phyloP scores from a whole-genome alignment of 2,329 filamentous ascomycete species.

The Diaporthe nobilis region DNA sequence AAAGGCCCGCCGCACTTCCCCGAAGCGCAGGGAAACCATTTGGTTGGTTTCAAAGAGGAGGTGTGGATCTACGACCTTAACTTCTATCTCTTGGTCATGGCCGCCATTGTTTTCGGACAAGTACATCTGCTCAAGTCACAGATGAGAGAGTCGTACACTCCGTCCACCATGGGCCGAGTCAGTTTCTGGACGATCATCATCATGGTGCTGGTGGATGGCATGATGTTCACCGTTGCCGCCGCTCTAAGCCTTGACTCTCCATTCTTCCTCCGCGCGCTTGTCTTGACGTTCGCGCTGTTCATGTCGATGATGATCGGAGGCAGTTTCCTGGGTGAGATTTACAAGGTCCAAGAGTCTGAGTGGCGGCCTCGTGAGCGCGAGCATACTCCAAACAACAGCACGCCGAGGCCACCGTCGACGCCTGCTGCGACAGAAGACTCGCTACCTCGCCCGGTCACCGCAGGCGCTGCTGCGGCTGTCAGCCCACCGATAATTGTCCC shows the following conservation, averaged over 20 bases:
- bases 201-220: slow-evolving; percentile 75
- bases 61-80: slow-evolving; percentile 70
- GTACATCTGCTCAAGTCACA: slow-evolving; percentile 74
- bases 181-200: slow-evolving; percentile 74
- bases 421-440: slow-evolving; percentile 47
- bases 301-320: slow-evolving; percentile 71
- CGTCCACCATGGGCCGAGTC: slow-evolving; percentile 76
- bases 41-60: slow-evolving; percentile 73
- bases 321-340: slow-evolving; percentile 72
- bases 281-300: slow-evolving; percentile 67
- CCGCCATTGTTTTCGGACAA: slow-evolving; percentile 71
- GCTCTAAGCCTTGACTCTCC: slow-evolving; percentile 70
- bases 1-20: slow-evolving; percentile 72
- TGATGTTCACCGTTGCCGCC: slow-evolving; percentile 69
- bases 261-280: slow-evolving; percentile 70
- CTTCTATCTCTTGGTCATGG: slow-evolving; percentile 70
- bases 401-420: slow-evolving; percentile 47
- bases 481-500: slow-evolving; percentile 70
- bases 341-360: slow-evolving; percentile 73
- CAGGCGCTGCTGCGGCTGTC: slow-evolving; percentile 44
- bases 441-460: slow-evolving; percentile 60
- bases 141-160: slow-evolving; percentile 76
- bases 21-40: slow-evolving; percentile 66
- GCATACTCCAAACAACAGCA: slow-evolving; percentile 47
- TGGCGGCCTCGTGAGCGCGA: slow-evolving; percentile 59